Evolutionary conservation across 495 filamentous ascomycete species (phyloP).

Genomic region (Podospora tetraspora): DNA sequence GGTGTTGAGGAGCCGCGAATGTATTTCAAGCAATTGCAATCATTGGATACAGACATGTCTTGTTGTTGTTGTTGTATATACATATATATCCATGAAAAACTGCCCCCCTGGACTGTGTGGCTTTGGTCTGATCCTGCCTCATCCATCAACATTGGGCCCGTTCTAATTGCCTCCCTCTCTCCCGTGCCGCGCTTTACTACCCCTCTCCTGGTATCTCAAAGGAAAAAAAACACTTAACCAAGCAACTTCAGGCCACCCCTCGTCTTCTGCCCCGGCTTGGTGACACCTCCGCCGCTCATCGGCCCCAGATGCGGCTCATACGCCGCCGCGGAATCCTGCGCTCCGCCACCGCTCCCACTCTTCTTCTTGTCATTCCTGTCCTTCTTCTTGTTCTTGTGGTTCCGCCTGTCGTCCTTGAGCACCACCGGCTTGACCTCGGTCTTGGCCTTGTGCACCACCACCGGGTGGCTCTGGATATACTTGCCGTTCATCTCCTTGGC

Average conservation of each 20-base stretch:
- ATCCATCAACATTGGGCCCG: background rate
- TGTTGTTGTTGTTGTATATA: background rate
- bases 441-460: conserved; percentile 76
- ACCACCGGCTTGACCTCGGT: conserved; percentile 78
- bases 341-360: conserved; percentile 28
- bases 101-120: background rate
- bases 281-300: conserved; percentile 55
- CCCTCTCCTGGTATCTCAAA: background rate
- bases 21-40: background rate
- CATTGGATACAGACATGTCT: background rate
- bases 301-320: conserved; percentile 45
- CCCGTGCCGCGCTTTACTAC: background rate
- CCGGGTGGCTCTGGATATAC: conserved; percentile 95
- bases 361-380: conserved; percentile 33
- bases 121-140: background rate
- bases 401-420: conserved; percentile 38
- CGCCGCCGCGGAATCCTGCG: conserved; percentile 22
- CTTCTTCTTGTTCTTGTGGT: conserved; percentile 32
- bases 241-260: conserved; percentile 73
- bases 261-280: conserved; percentile 73
- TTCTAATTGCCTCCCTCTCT: background rate
- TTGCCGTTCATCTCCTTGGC: conserved; percentile 98
- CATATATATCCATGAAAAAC: background rate
- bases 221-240: conserved; percentile 45
- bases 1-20: background rate